Evolutionary conservation across 805 yeast genomes (phyloP), one percentile per base, ranked within the genome.

Genomic region (Candida maesae): DNA sequence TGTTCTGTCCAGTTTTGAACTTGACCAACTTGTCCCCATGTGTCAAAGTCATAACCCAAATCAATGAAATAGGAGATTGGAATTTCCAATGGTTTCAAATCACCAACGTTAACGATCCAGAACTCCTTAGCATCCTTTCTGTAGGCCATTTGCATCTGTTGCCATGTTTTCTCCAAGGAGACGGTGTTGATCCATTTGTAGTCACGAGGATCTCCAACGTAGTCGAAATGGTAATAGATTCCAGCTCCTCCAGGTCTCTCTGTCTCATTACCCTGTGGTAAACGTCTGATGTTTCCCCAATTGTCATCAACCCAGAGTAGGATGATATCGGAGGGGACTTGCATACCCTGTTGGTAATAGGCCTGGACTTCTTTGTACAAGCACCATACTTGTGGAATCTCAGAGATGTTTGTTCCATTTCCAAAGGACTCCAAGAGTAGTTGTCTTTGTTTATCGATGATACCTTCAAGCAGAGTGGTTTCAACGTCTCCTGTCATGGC

Each of bases 101-200:
- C 47, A 17, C 47, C 47, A 20, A 44, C 44, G 20, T 44, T 44
- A 11, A 44, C 47, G 14, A 44, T 37, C 47, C 47, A 44, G 31
- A 44, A 35, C 30, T 44, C 17, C 24, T 28, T 36, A 18, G 47
- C 47, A n/a, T 44, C 36, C 18, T 39, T 35, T 20, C 39, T 31
- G 20, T 39, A 39, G 8, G 47, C 47, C 44, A 44, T 19, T 18
- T 39, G 39, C 47, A 44, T 44, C 36, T 44, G 47, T 15, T 44
- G 35, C 47, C 47, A 44, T 2, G 47, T 39, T 38, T 44, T 44
- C 26, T 44, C 47, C 36, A 44, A 18, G 4, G 44, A 39, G 6
- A 33, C 30, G 11, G 47, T 44, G 26, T 44, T 44, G 34, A 44
- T 44, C 47, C 47, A 44, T 18, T 44, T 44, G 36, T 39, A 44